Base-by-base conservation (phyloP, 805 yeast genomes). In the Komagataella phaffii region DNA sequence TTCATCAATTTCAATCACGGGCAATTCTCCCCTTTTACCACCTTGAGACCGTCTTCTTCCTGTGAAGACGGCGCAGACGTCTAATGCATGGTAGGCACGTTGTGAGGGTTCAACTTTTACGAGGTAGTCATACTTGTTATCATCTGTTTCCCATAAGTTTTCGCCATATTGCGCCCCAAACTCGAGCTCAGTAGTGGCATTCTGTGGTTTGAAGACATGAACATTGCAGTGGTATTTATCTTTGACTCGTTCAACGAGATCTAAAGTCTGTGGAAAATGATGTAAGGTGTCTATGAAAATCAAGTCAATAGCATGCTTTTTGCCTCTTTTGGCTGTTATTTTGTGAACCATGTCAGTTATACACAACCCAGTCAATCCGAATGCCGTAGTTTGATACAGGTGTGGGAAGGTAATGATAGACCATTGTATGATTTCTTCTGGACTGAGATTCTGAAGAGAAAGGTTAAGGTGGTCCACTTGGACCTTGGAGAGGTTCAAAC, bases 41-140 rank as follows among this genome's bases (percentile, higher is more conserved):
- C 98, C 98, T 65, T 91, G 98, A 1, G 89, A 79, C 59, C 82
- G 76, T 63, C 98, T 76, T 63, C 98, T 77, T 3, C 98, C 98
- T 0, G 98, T 91, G 58, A 91, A 77, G 3, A 88, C 96, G 0
- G 93, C 96, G 56, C 74, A 74, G n/a, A 88, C 88, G 3, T 72
- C 70, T 44, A 89, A 70, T 40, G 83, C 84, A 46, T 72, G 68
- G 63, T 90, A 90, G 0, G 96, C 96, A 50, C 96, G 71, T 59
- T 83, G 84, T 7, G 88, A 79, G 5, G 98, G 98, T 64, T 91
- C 98, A 10, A 89, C 97, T 66, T 91, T 91, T 24, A 83, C 96
- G 48, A 88, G 66, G 60, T 73, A 91, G 63, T 91, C 98, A 61
- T 91, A 91, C 57, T 76, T 74, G 44, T 78, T 70, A 50, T 91